These are phyloP conservation scores for Phytopythium boreale DNA, from an alignment of 352 stramenopile species.

Conservation along the genomic window DNA sequence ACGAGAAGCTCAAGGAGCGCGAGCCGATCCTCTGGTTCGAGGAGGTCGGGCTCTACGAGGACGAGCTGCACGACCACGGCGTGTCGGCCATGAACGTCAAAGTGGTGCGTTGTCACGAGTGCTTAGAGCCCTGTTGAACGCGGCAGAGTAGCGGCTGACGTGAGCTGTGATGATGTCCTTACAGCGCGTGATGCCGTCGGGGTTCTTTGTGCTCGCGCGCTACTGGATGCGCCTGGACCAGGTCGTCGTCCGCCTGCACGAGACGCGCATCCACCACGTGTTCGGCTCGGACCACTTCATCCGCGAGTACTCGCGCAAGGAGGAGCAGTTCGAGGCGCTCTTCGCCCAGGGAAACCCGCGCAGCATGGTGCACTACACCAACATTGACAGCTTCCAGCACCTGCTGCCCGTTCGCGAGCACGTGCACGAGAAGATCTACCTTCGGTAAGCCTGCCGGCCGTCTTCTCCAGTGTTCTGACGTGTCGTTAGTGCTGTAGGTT, in stretches of 20 bases:
- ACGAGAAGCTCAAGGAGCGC: slow-evolving; percentile 76
- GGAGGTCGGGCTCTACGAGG: slow-evolving; percentile 75
- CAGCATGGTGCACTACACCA: slow-evolving; percentile 81
- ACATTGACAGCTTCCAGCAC: slow-evolving; percentile 82
- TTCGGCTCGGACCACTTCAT: slow-evolving; percentile 72
- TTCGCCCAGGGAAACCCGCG: slow-evolving; percentile 64
- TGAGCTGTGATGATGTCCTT: slow-evolving; percentile 5
- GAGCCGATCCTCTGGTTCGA: slow-evolving; percentile 86
- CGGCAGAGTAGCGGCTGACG: neutral
- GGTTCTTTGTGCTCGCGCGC: slow-evolving; percentile 72
- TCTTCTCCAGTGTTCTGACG: neutral
- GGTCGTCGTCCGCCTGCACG: slow-evolving; percentile 73
- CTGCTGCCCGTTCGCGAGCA: slow-evolving; percentile 56
- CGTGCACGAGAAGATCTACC: slow-evolving; percentile 59
- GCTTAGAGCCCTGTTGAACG: neutral
- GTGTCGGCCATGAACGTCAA: slow-evolving; percentile 78
- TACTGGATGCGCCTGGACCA: slow-evolving; percentile 86
- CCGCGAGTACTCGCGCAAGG: slow-evolving; percentile 80
- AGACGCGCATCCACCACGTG: slow-evolving; percentile 81
- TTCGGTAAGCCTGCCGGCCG: slow-evolving; percentile 27
- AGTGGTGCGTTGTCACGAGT: slow-evolving; percentile 45
- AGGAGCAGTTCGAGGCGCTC: slow-evolving; percentile 65
- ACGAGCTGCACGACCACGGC: slow-evolving; percentile 83
- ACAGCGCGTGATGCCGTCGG: slow-evolving; percentile 81
- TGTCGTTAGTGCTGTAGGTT: neutral